Base-by-base conservation (phyloP, 192 early-diverging fungal species). In the Dissophora globulifera region DNA sequence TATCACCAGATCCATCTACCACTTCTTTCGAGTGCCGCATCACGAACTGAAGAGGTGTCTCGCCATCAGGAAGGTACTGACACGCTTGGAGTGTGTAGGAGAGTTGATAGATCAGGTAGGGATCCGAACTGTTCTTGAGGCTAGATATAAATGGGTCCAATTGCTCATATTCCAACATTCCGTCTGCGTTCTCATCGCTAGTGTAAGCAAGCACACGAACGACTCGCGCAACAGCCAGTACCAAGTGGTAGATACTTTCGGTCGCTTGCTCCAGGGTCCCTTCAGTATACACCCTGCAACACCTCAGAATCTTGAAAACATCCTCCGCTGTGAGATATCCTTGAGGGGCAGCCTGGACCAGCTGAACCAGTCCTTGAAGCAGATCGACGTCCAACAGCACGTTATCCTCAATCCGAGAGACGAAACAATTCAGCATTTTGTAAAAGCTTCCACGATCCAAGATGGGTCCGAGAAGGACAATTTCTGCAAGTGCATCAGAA, bases 61-160 rank as follows among this genome's bases (percentile, higher is more conserved):
- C 62, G 10, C 54, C 33, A 20, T 64, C 50, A 0, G 50, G 50
- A 13, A 64, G 26, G 29, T 26, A 45, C 47, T 45, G 20, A 17
- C 52, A 29, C 0, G 50, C 50, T n/a, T 63, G 61, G 32, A 20
- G 53, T 0, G 50, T 27, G 22, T 63, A 52, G 23, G 50, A 15
- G 27, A 46, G 38, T 30, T 20, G 50, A 20, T 53, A 63, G 50
- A 53, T 22, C 32, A 63, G 8, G 29, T 63, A 26, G 19, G 61
- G 61, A 15, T 63, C 61, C 1, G 41, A 8, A 7, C 26, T 32
- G 29, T n/a, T 29, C 10, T 63, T 53, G 22, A 63, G 9, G 1
- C 5, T 13, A 1, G 6, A 9, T 1, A 63, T 2, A 53, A 23
- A 43, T 6, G 12, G 10, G 19, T 40, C 29, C 16, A 63, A 30